phyloP scores from a whole-genome alignment of 2,329 filamentous ascomycete species.

The Phialemoniopsis sp. region DNA sequence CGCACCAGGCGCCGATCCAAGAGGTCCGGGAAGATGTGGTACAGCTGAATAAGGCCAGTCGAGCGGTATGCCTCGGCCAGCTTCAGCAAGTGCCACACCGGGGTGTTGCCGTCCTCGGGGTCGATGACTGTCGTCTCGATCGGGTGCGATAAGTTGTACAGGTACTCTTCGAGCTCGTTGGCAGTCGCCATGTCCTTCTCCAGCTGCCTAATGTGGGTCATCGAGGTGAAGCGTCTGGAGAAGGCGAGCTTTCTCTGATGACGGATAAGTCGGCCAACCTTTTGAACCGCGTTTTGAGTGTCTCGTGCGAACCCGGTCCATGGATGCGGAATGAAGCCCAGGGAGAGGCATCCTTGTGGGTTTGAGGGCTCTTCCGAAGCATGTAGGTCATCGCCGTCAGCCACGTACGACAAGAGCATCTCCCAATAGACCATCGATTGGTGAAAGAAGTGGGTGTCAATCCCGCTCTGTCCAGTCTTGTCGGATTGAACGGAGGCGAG shows the following conservation, averaged over 20 bases:
- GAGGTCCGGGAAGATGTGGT: conserved; percentile 47
- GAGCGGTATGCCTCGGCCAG: conserved; percentile 49
- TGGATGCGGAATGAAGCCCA: conserved; percentile 33
- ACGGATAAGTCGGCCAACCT: conserved; percentile 38
- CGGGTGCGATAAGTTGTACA: conserved; percentile 40
- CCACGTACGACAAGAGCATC: conserved; percentile 53
- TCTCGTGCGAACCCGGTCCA: conserved; percentile 43
- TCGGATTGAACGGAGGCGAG: conserved; percentile 20
- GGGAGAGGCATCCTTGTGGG: conserved; percentile 26
- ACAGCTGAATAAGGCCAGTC: conserved; percentile 48
- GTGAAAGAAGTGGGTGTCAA: conserved; percentile 52
- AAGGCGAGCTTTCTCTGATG: conserved; percentile 23
- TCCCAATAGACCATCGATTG: conserved; percentile 55
- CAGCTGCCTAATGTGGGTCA: conserved; percentile 16
- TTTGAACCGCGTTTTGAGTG: conserved; percentile 36
- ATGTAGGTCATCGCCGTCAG: conserved; percentile 34
- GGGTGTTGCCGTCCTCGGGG: conserved; percentile 45
- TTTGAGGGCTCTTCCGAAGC: conserved; percentile 12
- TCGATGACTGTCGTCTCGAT: conserved; percentile 40
- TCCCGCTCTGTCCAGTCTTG: conserved; percentile 30
- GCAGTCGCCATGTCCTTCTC: conserved; percentile 28
- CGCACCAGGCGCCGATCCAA: conserved; percentile 34
- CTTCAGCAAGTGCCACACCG: conserved; percentile 46
- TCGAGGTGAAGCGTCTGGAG: conserved; percentile 25
- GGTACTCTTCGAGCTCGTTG: conserved; percentile 37